phyloP scores from a whole-genome alignment of 345 rosid species.

The Eucalyptus globulus region DNA sequence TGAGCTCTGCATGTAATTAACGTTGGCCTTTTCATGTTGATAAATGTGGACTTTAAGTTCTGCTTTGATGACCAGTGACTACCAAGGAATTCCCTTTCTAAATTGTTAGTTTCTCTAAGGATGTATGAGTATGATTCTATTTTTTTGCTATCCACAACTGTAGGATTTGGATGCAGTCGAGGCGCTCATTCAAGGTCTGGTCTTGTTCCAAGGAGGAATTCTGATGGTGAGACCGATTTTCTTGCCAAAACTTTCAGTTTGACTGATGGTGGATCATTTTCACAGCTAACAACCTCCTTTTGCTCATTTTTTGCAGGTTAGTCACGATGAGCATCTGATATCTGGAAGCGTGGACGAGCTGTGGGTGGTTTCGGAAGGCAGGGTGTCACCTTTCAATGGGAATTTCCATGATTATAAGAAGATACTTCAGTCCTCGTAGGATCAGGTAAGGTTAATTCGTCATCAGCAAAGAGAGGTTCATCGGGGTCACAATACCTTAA shows the following conservation, averaged over 20 bases:
- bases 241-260: background rate
- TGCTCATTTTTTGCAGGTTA: slow-evolving; percentile 38
- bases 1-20: background rate
- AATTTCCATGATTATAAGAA: slow-evolving; percentile 93
- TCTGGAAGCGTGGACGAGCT: slow-evolving; percentile 96
- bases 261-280: background rate
- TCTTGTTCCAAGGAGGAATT: background rate
- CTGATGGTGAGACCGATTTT: background rate
- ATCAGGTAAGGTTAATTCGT: background rate
- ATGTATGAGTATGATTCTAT: background rate
- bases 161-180: background rate
- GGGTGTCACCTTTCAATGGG: slow-evolving; percentile 66
- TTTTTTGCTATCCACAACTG: background rate
- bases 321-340: slow-evolving; percentile 96
- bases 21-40: background rate
- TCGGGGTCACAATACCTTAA: background rate
- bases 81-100: background rate
- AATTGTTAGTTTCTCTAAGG: background rate
- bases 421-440: slow-evolving; percentile 47
- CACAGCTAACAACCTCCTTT: background rate
- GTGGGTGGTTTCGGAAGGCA: slow-evolving; percentile 87
- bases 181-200: background rate
- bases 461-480: background rate
- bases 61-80: background rate
- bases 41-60: background rate